Base-by-base conservation (phyloP, 106 monocot species). In the Acanthochlamys bracteata region DNA sequence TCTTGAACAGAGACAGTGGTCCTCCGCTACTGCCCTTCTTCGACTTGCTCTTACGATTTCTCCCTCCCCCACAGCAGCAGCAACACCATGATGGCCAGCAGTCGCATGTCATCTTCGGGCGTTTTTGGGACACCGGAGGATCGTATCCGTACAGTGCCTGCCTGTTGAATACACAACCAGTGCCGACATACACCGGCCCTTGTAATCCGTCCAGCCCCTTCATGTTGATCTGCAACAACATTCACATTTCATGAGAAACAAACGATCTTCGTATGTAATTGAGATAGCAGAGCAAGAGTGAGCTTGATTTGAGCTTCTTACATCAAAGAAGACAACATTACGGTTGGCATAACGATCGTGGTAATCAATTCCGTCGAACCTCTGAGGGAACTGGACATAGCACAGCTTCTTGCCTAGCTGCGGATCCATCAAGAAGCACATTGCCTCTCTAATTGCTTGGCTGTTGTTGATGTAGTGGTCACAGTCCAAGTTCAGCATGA, bases 31-130 rank as follows among this genome's bases (percentile, higher is more conserved):
- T 11, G 17, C 47, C 72, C 20, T 71, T 72, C 74, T 79, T 88
- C 17, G 75, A 19, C 42, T 75, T 73, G 17, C 66, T 46, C 71
- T 85, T 85, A 25, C 69, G 69, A 27, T 64, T 33, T 33, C 33
- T 57, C 16, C 77, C 24, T 11, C 84, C 47, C 22, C 73, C 20
- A 77, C 84, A 88, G 57, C 82, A 88, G 47, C 88, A 85, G 42
- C 85, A 83, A 59, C 86, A 93, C 89, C 89, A 89, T 1, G 93
- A 86, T 0, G 93, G 89, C 93, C 93, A 93, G 76, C 93, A 93
- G 66, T 93, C 93, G 39, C 93, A 89, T 0, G 86, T 93, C 93
- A 86, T 86, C 81, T 89, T 93, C 9, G 64, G 74, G 19, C 83
- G 68, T 75, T 89, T 93, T 46, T 80, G 66, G 66, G 42, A 41